phyloP scores from a whole-genome alignment of 345 rosid genomes.

The Litchi chinensis region DNA sequence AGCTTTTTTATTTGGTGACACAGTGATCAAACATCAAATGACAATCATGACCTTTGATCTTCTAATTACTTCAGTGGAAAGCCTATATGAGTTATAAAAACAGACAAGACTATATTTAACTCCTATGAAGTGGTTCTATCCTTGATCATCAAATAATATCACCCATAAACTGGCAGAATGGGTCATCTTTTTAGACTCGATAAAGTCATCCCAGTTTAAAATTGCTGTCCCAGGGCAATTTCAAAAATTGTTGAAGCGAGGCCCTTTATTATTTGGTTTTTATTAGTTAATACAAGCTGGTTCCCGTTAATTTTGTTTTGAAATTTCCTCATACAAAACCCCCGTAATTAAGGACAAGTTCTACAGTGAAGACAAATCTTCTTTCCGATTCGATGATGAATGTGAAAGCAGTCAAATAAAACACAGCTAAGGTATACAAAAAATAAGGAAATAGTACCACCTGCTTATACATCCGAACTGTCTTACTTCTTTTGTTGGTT shows the following conservation, averaged over 20 bases:
- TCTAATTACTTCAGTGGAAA: not conserved
- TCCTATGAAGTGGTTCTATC: not conserved
- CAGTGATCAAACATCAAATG: constrained; percentile 1
- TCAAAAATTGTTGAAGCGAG: too few species aligned
- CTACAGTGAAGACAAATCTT: not conserved
- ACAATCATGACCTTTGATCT: not conserved
- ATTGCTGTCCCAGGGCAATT: not conserved
- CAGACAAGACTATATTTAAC: not conserved
- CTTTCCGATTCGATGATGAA: not conserved
- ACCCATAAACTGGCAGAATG: not conserved
- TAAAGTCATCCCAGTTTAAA: not conserved
- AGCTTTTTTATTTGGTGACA: not conserved
- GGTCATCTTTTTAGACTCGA: not conserved
- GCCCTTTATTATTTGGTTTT: not conserved
- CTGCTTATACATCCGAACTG: constrained; percentile 75
- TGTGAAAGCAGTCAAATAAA: not conserved
- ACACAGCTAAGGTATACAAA: not conserved
- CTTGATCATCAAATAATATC: not conserved
- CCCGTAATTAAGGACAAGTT: not conserved
- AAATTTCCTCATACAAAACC: not conserved
- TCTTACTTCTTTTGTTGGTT: constrained; percentile 66
- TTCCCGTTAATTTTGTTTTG: not conserved
- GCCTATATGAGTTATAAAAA: not conserved
- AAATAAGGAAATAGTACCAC: constrained; percentile 31
- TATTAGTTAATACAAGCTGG: not conserved